Conservation (phyloP, 2,329 filamentous ascomycete species). For the Intubia oerlemansii region DNA sequence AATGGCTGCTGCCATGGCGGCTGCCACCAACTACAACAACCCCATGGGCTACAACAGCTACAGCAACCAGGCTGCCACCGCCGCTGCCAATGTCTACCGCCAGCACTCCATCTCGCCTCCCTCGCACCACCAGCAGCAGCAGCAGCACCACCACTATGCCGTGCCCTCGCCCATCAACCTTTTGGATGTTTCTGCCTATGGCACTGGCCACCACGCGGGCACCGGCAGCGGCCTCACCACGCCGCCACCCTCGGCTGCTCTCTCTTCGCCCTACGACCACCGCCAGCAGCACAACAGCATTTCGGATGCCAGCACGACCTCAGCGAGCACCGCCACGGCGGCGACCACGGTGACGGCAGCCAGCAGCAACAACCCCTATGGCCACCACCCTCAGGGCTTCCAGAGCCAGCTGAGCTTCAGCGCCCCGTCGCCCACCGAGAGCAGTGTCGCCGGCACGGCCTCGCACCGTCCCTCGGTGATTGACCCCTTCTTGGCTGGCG, state of each 20-base stretch:
- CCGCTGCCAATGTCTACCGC: slow-evolving; percentile 2
- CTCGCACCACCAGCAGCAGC: not conserved
- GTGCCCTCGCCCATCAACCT: slow-evolving; percentile 13
- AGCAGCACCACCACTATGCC: slow-evolving; percentile 3
- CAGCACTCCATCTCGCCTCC: slow-evolving; percentile 6
- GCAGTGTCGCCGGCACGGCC: too few species aligned
- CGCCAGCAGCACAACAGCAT: slow-evolving; percentile 3
- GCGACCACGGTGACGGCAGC: too few species aligned
- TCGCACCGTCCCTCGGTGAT: slow-evolving; percentile 5
- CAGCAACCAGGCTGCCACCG: slow-evolving; percentile 3
- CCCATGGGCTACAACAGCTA: slow-evolving; percentile 4
- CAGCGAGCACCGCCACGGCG: too few species aligned
- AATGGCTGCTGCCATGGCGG: slow-evolving; percentile 13
- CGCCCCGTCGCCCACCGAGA: slow-evolving; percentile 11
- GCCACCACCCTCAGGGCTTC: slow-evolving; percentile 8
- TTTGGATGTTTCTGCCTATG: slow-evolving; percentile 22
- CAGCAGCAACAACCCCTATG: slow-evolving; percentile 2
- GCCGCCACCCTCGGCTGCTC: slow-evolving; percentile 30
- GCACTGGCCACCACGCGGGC: not conserved
- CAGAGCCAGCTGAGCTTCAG: slow-evolving; percentile 17
- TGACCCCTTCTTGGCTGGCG: slow-evolving; percentile 11
- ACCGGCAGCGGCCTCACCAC: slow-evolving; percentile 29
- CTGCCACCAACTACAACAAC: not conserved
- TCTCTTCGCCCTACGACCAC: slow-evolving; percentile 21
- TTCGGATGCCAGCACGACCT: too few species aligned